Evolutionary conservation across 192 early-diverging fungal genomes (phyloP).

Genomic region (Geranomyces michiganensis): DNA sequence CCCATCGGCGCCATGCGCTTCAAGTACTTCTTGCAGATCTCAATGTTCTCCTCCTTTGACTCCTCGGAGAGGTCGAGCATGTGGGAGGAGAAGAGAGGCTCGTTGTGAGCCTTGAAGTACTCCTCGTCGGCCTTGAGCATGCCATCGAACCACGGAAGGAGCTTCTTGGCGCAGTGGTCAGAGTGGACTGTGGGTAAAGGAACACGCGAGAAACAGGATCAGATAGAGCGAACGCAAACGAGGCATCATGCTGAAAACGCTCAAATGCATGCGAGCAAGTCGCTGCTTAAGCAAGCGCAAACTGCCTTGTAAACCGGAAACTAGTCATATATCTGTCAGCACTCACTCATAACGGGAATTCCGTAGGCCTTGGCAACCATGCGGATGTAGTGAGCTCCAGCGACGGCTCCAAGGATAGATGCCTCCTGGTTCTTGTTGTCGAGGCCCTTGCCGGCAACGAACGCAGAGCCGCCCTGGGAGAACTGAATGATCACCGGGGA

Average conservation of each 20-base stretch:
- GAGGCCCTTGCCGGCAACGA: conserved; percentile 92
- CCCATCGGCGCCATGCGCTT: conserved; percentile 88
- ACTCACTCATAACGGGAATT: conserved; percentile 65
- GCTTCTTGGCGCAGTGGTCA: conserved; percentile 97
- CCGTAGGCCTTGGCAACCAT: conserved; percentile 83
- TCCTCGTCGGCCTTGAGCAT: conserved; percentile 94
- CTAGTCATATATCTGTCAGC: background rate
- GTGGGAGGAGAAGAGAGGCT: conserved; percentile 97
- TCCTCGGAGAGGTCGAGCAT: conserved; percentile 98
- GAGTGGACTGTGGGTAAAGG: conserved; percentile 68
- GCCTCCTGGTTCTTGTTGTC: conserved; percentile 87
- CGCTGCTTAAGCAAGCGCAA: conserved; percentile 1
- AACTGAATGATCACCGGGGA: conserved; percentile 95
- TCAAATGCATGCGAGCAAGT: no score
- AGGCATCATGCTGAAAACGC: no score
- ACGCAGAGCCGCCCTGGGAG: conserved; percentile 91
- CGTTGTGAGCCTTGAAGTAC: conserved; percentile 90
- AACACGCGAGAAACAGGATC: no score
- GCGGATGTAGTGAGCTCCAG: conserved; percentile 86
- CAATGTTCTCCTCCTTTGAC: conserved; percentile 92
- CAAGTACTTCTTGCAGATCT: conserved; percentile 86
- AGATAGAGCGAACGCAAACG: no score
- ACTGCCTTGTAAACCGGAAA: no score
- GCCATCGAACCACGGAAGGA: conserved; percentile 96
- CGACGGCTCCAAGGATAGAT: conserved; percentile 85